Evolutionary conservation across 2,329 filamentous ascomycete species (phyloP).

Genomic region (Fusarium mangiferae): DNA sequence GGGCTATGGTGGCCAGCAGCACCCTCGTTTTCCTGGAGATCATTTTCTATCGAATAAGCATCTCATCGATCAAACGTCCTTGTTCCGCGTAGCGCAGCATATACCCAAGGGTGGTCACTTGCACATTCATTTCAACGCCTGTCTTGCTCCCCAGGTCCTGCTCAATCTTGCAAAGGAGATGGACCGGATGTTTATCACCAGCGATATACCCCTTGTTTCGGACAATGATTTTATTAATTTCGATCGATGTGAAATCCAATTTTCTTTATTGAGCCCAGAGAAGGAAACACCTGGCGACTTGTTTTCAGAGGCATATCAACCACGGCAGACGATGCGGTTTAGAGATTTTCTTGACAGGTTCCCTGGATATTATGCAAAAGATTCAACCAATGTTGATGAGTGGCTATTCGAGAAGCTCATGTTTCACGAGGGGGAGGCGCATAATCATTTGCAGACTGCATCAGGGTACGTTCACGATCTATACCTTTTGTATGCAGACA

Average conservation of each 20-base stretch:
- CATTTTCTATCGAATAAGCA: conserved; percentile 68
- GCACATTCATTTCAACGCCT: conserved; percentile 84
- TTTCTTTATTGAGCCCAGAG: conserved; percentile 59
- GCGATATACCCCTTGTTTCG: conserved; percentile 59
- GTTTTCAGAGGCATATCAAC: conserved; percentile 60
- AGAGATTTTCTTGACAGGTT: conserved; percentile 53
- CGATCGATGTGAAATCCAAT: conserved; percentile 68
- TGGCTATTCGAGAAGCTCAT: conserved; percentile 73
- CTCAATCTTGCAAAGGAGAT: conserved; percentile 65
- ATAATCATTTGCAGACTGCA: conserved; percentile 60
- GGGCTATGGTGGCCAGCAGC: conserved; percentile 57
- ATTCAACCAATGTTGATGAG: conserved; percentile 47
- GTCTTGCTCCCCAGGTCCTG: conserved; percentile 69
- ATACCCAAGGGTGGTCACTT: conserved; percentile 80
- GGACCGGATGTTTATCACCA: conserved; percentile 76
- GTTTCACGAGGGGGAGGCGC: conserved; percentile 69
- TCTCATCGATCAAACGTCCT: conserved; percentile 63
- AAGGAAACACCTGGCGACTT: conserved; percentile 55
- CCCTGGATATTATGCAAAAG: conserved; percentile 37
- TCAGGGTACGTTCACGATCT: conserved; percentile 58
- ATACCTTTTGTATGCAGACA: not conserved
- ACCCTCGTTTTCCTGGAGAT: conserved; percentile 60
- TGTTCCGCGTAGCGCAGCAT: conserved; percentile 65
- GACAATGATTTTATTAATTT: conserved; percentile 56
- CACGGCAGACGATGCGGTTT: conserved; percentile 58